Base-by-base conservation (phyloP, 108 stramenopile genomes). In the Nitzschia sp. region DNA sequence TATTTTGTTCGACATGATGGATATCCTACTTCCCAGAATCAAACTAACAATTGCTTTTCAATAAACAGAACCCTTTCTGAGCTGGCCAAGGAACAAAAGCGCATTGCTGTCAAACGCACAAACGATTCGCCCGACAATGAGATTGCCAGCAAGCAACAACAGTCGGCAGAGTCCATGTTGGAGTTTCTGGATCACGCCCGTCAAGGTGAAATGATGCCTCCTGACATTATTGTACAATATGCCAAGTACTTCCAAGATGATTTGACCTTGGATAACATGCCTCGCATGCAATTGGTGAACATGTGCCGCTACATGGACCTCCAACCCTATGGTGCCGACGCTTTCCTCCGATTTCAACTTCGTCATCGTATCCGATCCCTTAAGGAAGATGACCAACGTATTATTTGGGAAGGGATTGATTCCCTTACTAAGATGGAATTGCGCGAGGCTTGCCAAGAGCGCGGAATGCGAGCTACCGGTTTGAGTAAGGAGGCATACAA, bases 271-370 rank as follows among this genome's bases (percentile, higher is more conserved):
- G 96, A 97, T 85, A 98, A 98, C 72, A 94, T 98, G 89, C 82
- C 95, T 8, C 80, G 97, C 41, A 91, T 96, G 87, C 96, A 98
- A 70, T 86, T 99, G 42, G 95, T 67, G 12, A 90, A 93, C 43
- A 88, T 99, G 96, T 85, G 84, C 76, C 82, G 79, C 51, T 99
- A 97, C 81, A 98, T 99, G 97, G 81, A 81, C n/a, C 82, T 99
- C 22, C 70, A 87, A 26, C 93, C 96, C 6, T 99, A 96, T 73
- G 97, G 97, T 7, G 76, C 84, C 44, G 98, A 99, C 67, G 72
- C 75, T 37, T 85, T 99, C 57, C 83, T 99, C 53, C 83, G 96
- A 38, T 97, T 95, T 55, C 97, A 96, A 76, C 85, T 99, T 2
- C 85, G 98, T n/a, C 85, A 90, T 61, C 80, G 78, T 53, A 94